A percentile compares a stretch with the other conserved stretches of the same genome.
phyloP scores from a whole-genome alignment of 2,329 filamentous ascomycete species.

The Fusarium haematococcum region DNA sequence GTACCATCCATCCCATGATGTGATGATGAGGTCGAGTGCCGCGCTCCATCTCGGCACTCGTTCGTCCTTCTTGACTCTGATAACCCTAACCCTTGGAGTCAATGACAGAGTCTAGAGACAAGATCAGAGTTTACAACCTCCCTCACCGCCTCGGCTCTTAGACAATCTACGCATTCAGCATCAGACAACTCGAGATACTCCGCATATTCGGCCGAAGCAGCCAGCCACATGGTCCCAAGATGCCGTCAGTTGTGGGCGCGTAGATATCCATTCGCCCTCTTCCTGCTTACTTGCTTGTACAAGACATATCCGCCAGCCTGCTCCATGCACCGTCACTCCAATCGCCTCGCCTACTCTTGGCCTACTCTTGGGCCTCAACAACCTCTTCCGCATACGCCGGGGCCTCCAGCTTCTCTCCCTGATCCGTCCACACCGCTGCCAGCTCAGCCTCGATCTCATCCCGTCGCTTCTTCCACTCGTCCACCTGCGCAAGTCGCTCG shows the following conservation, averaged over 20 bases:
- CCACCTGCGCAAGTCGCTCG: constrained; percentile 83
- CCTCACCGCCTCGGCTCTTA: constrained; percentile 2
- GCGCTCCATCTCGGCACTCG: neutral
- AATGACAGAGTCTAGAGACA: neutral
- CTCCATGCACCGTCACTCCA: constrained; percentile 11
- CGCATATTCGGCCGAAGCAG: neutral
- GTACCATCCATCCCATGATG: neutral
- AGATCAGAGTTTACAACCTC: neutral
- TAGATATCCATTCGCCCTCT: constrained; percentile 15
- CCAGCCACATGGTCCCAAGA: neutral
- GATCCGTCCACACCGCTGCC: constrained; percentile 69
- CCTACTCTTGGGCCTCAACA: constrained; percentile 26
- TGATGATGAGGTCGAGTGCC: neutral
- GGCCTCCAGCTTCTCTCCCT: constrained; percentile 61
- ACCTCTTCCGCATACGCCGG: constrained; percentile 54
- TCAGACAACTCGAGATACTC: neutral
- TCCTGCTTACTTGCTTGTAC: constrained; percentile 5
- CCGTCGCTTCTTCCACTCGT: constrained; percentile 82
- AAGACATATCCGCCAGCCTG: constrained; percentile 17
- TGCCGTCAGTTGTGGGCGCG: neutral
- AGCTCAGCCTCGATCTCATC: constrained; percentile 88
- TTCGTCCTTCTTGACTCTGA: neutral
- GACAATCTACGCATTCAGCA: neutral
- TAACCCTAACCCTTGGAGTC: constrained; percentile 23
- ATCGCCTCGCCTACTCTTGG: constrained; percentile 1